phyloP scores from a whole-genome alignment of 768 basidiomycete genomes.

The Kwoniella sp. region DNA sequence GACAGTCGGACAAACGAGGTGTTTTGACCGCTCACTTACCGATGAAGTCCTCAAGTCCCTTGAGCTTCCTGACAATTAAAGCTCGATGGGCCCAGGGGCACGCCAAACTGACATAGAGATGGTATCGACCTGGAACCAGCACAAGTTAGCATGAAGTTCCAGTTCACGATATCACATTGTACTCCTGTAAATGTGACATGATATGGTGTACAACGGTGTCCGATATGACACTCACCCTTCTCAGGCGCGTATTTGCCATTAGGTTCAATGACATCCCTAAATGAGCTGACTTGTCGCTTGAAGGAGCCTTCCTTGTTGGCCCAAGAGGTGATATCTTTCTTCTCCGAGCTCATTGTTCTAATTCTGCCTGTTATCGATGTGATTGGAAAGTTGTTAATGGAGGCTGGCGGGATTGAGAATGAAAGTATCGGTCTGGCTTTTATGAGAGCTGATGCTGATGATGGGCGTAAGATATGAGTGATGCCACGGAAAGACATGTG shows the following conservation, averaged over 20 bases:
- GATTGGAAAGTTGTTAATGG: neutral
- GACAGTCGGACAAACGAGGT: too few relatives aligned
- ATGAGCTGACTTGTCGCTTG: conserved; percentile 63
- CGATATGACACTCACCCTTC: conserved; percentile 64
- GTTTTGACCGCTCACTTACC: conserved; percentile 61
- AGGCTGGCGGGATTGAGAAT: conserved; percentile 2
- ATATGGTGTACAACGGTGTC: too few relatives aligned
- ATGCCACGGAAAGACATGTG: neutral
- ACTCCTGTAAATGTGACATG: too few relatives aligned
- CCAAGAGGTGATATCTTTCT: conserved; percentile 60
- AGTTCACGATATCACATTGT: neutral
- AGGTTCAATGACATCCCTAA: conserved; percentile 63
- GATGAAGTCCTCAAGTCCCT: conserved; percentile 83
- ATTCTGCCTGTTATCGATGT: neutral
- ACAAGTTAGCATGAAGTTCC: too few relatives aligned
- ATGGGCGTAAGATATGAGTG: neutral
- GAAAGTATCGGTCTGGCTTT: neutral
- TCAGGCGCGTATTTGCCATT: conserved; percentile 72
- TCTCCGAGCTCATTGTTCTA: conserved; percentile 15
- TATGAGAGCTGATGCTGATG: neutral
- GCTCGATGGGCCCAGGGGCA: conserved; percentile 90
- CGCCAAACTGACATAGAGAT: conserved; percentile 82
- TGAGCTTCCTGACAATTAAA: conserved; percentile 83
- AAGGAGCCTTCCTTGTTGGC: conserved; percentile 68
- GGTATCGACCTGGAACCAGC: conserved; percentile 77